These are phyloP conservation scores for Cyberlindnera maritima DNA, from an alignment of 805 yeast genomes.

Conservation along the genomic window DNA sequence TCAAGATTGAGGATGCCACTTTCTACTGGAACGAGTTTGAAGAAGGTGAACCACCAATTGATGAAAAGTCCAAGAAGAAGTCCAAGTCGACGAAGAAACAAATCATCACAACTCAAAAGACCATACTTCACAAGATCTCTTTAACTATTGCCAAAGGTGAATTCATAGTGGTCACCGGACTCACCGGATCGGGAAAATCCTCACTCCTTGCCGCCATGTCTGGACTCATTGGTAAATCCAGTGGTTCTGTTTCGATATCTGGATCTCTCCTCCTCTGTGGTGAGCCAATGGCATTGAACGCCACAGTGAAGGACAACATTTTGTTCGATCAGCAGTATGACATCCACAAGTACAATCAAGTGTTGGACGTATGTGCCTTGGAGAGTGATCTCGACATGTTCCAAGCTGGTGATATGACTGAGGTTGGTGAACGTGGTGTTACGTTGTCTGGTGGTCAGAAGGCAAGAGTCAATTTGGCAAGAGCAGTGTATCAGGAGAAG, in stretches of 20 bases:
- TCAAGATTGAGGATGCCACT: slow-evolving; percentile 46
- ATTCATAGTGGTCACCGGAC: slow-evolving; percentile 8
- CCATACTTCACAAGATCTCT: slow-evolving; percentile 20
- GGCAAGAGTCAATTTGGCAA: slow-evolving; percentile 86
- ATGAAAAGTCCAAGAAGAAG: background rate
- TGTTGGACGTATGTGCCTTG: slow-evolving; percentile 82
- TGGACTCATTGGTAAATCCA: slow-evolving; percentile 44
- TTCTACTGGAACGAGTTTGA: slow-evolving; percentile 62
- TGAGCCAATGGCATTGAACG: slow-evolving; percentile 90
- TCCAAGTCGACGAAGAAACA: background rate
- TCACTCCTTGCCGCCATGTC: slow-evolving; percentile 4
- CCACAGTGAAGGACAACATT: slow-evolving; percentile 82
- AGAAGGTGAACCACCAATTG: background rate
- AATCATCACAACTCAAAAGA: slow-evolving; percentile 29
- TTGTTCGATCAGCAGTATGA: slow-evolving; percentile 81
- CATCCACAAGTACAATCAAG: slow-evolving; percentile 67
- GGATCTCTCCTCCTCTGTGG: slow-evolving; percentile 47
- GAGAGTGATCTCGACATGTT: slow-evolving; percentile 67
- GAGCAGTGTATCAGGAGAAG: slow-evolving; percentile 79
- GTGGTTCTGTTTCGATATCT: slow-evolving; percentile 46
- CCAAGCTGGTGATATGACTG: slow-evolving; percentile 83
- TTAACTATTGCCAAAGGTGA: slow-evolving; percentile 3
- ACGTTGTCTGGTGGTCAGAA: slow-evolving; percentile 95
- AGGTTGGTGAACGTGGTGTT: slow-evolving; percentile 94
- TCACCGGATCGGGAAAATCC: slow-evolving; percentile 65